Base-by-base conservation (phyloP, 345 rosid genomes). In the Mallotus nudiflorus region DNA sequence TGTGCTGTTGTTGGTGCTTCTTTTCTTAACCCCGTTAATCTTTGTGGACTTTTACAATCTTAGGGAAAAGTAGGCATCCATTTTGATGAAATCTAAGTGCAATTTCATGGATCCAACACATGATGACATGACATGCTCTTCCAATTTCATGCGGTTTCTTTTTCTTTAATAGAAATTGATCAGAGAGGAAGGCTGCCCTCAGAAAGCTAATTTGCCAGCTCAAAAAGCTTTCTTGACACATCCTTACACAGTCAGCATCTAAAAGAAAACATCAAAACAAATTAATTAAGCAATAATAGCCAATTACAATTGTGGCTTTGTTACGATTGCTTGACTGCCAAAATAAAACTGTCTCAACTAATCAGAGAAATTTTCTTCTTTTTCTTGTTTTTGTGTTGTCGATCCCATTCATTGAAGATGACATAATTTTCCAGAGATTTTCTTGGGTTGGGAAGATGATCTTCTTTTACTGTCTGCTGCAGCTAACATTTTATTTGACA, bases 191-290 rank as follows among this genome's bases (percentile, higher is more conserved):
- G 10, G 63, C 16, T 71, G 31, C 68, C 82, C 63, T 86, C 86
- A 83, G 42, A 86, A 86, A 81, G 88, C 65, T 49, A 76, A 53
- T 42, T 37, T 75, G 82, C 83, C 91, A 82, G 39, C 83, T 89
- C 82, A 79, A 72, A 85, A 86, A 75, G 78, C 45, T 68, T 63
- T 33, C 68, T 39, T 48, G 62, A 77, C 87, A 80, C 80, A 22
- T 37, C 57, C 68, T 53, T 68, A 58, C 12, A 39, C 61, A 46
- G 27, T 67, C 73, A n/a, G 69, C 31, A 20, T 7, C 9, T 15
- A n/a, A 28, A 11, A 44, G 31, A 45, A 20, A 29, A 18, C 28
- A 12, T 28, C 19, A 55, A 12, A 55, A 28, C 7, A 25, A 55
- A 42, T n/a, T n/a, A n/a, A n/a, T n/a, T n/a, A n/a, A n/a, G n/a